A percentile compares a stretch with the other conserved stretches of the same genome.
Conservation (phyloP, 306 rosid genomes). For the Cicer cuneatum region DNA sequence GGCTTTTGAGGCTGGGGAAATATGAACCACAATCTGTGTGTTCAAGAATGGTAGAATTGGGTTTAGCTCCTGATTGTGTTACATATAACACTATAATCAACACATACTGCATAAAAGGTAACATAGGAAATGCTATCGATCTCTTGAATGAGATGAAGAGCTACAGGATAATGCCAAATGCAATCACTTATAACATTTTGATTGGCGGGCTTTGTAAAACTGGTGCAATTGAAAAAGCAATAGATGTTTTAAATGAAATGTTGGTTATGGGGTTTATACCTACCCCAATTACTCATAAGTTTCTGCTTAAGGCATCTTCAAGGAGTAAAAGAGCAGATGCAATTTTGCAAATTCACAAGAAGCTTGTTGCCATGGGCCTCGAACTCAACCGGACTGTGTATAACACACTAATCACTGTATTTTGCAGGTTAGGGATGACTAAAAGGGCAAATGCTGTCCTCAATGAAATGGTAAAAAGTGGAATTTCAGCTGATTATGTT, state of each 20-base stretch:
- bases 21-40: constrained; percentile 69
- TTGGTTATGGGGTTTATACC: constrained; percentile 59
- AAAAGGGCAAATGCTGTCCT: constrained; percentile 69
- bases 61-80: constrained; percentile 77
- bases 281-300: constrained; percentile 57
- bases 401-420: constrained; percentile 65
- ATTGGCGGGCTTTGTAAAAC: constrained; percentile 70
- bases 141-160: constrained; percentile 85
- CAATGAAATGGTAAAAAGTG: constrained; percentile 62
- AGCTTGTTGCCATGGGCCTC: constrained; percentile 71
- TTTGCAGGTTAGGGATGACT: constrained; percentile 90
- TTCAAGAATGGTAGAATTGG: constrained; percentile 66
- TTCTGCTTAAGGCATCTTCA: constrained; percentile 69
- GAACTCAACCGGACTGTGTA: constrained; percentile 61
- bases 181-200: constrained; percentile 63
- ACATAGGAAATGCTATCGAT: constrained; percentile 59
- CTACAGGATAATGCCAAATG: constrained; percentile 64
- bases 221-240: constrained; percentile 65
- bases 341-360: constrained; percentile 70
- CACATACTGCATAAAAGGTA: constrained; percentile 67
- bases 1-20: constrained; percentile 76
- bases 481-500: constrained; percentile 60
- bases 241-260: constrained; percentile 70
- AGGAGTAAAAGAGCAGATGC: constrained; percentile 60
- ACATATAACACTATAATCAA: constrained; percentile 78